Conservation (phyloP, 768 basidiomycete species). For the Albatrellus ellisii region DNA sequence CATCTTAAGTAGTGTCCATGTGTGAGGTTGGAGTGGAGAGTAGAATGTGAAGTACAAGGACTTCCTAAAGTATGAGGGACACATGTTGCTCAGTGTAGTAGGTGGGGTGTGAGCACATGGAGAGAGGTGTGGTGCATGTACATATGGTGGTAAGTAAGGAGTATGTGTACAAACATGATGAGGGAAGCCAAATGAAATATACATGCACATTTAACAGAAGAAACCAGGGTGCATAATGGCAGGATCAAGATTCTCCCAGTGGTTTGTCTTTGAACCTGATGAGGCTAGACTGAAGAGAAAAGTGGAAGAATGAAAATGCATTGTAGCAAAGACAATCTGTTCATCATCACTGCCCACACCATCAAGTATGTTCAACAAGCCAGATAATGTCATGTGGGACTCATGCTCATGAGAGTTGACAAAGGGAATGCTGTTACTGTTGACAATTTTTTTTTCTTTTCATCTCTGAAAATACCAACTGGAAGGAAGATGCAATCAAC, state of each 20-base stretch:
- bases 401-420: constrained; percentile 6
- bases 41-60: too few relatives aligned
- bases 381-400: constrained; percentile 36
- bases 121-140: too few relatives aligned
- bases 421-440: not conserved
- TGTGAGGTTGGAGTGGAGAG: too few relatives aligned
- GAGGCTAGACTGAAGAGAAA: not conserved
- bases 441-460: not conserved
- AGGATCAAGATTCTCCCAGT: not conserved
- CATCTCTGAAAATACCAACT: constrained; percentile 26
- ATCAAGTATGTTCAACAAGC: constrained; percentile 45
- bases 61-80: too few relatives aligned
- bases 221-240: not conserved
- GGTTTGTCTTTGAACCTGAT: not conserved
- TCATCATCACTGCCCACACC: constrained; percentile 51
- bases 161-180: too few relatives aligned
- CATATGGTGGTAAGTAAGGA: too few relatives aligned
- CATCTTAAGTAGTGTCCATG: too few relatives aligned
- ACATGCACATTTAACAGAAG: too few relatives aligned
- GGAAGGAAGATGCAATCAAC: constrained; percentile 48
- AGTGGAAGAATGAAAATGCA: constrained; percentile 11
- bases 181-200: too few relatives aligned
- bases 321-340: constrained; percentile 47
- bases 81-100: too few relatives aligned
- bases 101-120: too few relatives aligned